A percentile compares a stretch with the other conserved stretches of the same genome.
These are phyloP conservation scores for Ottelia alismoides DNA, from an alignment of 106 monocot species.

Conservation along the genomic window DNA sequence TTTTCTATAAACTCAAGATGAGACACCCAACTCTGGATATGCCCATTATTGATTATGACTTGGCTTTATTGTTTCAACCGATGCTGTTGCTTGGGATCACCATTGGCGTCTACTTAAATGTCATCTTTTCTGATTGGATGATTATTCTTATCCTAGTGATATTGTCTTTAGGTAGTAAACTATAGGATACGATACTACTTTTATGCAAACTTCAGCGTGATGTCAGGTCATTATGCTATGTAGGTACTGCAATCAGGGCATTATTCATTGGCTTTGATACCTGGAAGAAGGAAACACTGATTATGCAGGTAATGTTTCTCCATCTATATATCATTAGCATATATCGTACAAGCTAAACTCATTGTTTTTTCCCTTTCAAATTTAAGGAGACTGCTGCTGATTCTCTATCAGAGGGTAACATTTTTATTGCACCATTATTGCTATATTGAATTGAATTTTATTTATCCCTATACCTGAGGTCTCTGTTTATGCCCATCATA, in stretches of 20 bases:
- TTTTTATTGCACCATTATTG: neutral
- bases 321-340: too few species aligned
- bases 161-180: constrained; percentile 27
- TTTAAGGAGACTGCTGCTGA: constrained; percentile 44
- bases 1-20: constrained; percentile 9
- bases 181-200: neutral
- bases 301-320: constrained; percentile 40
- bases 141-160: constrained; percentile 42
- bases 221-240: too few species aligned
- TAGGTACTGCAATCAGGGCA: constrained; percentile 59
- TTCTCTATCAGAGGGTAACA: constrained; percentile 24
- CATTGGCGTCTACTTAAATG: constrained; percentile 44
- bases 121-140: constrained; percentile 53
- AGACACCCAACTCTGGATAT: constrained; percentile 31
- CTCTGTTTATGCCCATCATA: neutral
- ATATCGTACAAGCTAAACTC: too few species aligned
- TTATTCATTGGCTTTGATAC: constrained; percentile 58
- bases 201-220: too few species aligned
- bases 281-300: constrained; percentile 76
- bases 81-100: constrained; percentile 54
- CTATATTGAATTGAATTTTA: too few species aligned
- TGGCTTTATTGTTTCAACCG: constrained; percentile 40
- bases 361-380: too few species aligned
- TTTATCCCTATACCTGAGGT: neutral
- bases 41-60: too few species aligned